Evolutionary conservation across 140 eudicot genomes (phyloP), one percentile per base, ranked within the genome.

Genomic region (Bidens hawaiensis): DNA sequence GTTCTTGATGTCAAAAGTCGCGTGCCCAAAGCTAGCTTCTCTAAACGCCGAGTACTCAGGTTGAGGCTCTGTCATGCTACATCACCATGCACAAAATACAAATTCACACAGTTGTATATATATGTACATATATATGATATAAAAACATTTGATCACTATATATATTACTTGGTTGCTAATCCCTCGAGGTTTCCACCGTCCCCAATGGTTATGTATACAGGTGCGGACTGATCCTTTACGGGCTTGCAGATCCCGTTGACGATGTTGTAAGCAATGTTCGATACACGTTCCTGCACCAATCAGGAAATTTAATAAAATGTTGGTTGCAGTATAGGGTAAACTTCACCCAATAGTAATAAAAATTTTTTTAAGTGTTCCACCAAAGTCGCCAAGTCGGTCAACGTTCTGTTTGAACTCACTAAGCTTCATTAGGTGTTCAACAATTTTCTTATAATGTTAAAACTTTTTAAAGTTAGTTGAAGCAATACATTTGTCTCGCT

Each of bases 11-110:
- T 62, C 86, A 0, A 90, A 73, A 9, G 75, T 79, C n/a, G 95
- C 97, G 21, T 90, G 97, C 2, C 97, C 97, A 14, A 83, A 90
- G 53, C 97, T 90, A 22, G 97, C 87, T 73, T 90, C 97, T 1
- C 97, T 77, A 55, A 74, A 90, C 7, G 97, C 97, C 0, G 97
- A 90, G 79, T 90, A 90, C 49, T 69, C 76, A 2, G 97, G 97
- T 60, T 90, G 97, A 71, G 97, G 97, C 76, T 90, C 94, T 0
- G 97, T 74, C 97, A 90, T 86, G 71, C 97, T 90, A 87, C 61
- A 79, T 55, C 60, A 79, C 31, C 70, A 56, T 19, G 2, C 4
- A 10, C 3, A 38, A 38, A 25, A 68, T 4, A 68, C 0, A 9
- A 21, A 59, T 48, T 14, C 26, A 33, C 65, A 0, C 17, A 6